phyloP scores from a whole-genome alignment of 257 asterid genomes.

The Pogostemon cablin region DNA sequence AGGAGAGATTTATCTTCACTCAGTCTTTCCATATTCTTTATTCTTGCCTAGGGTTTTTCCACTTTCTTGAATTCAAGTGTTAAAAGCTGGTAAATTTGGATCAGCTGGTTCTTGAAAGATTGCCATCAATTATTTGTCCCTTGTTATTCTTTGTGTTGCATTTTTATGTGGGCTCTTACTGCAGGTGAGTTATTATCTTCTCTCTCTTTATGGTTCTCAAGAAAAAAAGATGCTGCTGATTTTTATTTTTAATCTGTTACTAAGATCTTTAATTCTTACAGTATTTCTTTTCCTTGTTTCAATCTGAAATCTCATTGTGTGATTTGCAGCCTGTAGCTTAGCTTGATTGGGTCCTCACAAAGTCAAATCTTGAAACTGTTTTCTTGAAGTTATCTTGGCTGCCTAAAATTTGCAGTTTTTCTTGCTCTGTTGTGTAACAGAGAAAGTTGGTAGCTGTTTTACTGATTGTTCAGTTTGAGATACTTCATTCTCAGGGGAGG shows the following conservation, averaged over 20 bases:
- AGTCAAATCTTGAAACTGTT: slow-evolving; percentile 34
- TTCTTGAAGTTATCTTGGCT: slow-evolving; percentile 31
- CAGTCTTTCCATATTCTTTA: slow-evolving; percentile 11
- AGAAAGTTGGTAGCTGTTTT: background rate
- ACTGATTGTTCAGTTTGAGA: slow-evolving; percentile 20
- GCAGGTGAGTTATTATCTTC: slow-evolving; percentile 36
- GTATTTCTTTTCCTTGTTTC: slow-evolving; percentile 22
- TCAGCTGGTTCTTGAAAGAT: slow-evolving; percentile 30
- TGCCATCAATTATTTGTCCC: slow-evolving; percentile 37
- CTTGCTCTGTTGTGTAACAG: slow-evolving; percentile 25
- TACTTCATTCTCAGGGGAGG: slow-evolving; percentile 23
- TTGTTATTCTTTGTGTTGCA: slow-evolving; percentile 32
- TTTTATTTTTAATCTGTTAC: slow-evolving; percentile 17
- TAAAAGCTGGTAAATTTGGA: slow-evolving; percentile 38
- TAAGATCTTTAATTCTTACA: slow-evolving; percentile 48
- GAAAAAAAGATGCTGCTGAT: background rate
- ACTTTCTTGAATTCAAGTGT: slow-evolving; percentile 36
- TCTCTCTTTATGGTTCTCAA: slow-evolving; percentile 25
- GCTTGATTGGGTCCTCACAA: slow-evolving; percentile 43
- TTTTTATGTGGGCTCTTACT: slow-evolving; percentile 41
- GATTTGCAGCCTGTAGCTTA: slow-evolving; percentile 17
- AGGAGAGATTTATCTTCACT: slow-evolving; percentile 31
- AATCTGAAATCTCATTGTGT: slow-evolving; percentile 28
- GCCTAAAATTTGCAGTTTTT: slow-evolving; percentile 25
- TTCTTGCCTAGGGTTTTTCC: slow-evolving; percentile 37